Conservation (phyloP, 2,329 filamentous ascomycete species). For the Pseudogymnoascus sp. region DNA sequence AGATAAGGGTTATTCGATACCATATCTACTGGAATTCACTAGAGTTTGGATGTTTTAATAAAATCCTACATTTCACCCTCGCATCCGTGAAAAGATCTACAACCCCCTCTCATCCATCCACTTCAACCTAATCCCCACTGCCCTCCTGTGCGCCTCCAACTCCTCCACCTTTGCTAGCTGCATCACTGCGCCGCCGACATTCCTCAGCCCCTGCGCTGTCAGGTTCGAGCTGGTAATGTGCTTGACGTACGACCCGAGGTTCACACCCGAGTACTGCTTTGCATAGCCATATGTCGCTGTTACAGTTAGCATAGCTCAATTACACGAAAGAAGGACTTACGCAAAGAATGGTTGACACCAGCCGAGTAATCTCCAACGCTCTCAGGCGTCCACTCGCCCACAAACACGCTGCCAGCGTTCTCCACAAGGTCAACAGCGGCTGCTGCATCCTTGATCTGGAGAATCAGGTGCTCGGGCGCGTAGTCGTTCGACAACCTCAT, state of each 20-base stretch:
- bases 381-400: constrained; percentile 94
- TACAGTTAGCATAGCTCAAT: constrained; percentile 9
- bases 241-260: constrained; percentile 91
- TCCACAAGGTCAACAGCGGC: constrained; percentile 69
- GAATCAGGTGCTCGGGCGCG: constrained; percentile 91
- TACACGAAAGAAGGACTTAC: constrained; percentile 50
- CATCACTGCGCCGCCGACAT: constrained; percentile 88
- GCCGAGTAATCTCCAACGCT: constrained; percentile 97
- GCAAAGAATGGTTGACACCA: constrained; percentile 93
- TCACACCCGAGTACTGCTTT: constrained; percentile 97
- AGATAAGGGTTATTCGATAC: too few relatives aligned
- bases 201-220: constrained; percentile 74
- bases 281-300: constrained; percentile 94
- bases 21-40: too few relatives aligned
- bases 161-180: constrained; percentile 90
- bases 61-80: too few relatives aligned
- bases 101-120: constrained; percentile 30
- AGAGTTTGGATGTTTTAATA: too few relatives aligned
- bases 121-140: constrained; percentile 58
- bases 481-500: constrained; percentile 86
- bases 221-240: constrained; percentile 94
- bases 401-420: constrained; percentile 94
- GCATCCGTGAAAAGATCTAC: background rate
- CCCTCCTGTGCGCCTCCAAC: constrained; percentile 81
- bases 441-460: constrained; percentile 76